Evolutionary conservation across 495 filamentous ascomycete species (phyloP).

Genomic region (Bryoglossum gracile): DNA sequence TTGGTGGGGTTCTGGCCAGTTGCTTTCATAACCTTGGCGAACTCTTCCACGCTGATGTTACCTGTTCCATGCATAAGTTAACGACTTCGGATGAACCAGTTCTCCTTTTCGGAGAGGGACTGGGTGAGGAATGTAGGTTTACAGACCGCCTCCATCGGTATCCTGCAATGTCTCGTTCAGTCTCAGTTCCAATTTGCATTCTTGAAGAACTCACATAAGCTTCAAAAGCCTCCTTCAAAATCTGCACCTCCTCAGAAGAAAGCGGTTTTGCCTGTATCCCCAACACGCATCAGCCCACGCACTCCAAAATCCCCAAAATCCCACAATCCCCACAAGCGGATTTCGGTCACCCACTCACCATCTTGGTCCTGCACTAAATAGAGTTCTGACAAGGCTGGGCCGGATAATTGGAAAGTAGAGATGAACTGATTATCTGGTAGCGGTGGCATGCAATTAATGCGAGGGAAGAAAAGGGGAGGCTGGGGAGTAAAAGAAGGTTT

Average conservation of each 20-base stretch:
- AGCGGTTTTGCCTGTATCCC: slow-evolving; percentile 22
- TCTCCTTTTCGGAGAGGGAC: too few relatives aligned
- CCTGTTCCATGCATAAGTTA: slow-evolving; percentile 23
- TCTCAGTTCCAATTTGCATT: not conserved
- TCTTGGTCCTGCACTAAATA: too few relatives aligned
- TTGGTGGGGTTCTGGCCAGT: slow-evolving; percentile 26
- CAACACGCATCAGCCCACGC: not conserved
- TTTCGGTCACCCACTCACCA: not conserved
- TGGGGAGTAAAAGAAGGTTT: not conserved
- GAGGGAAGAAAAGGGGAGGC: not conserved
- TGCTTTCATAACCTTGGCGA: slow-evolving; percentile 31
- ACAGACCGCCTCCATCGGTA: slow-evolving; percentile 30
- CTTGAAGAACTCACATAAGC: slow-evolving; percentile 26
- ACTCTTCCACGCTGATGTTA: slow-evolving; percentile 31
- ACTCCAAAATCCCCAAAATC: not conserved
- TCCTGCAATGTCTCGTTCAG: slow-evolving; percentile 18
- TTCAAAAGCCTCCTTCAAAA: slow-evolving; percentile 32
- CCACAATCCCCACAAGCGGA: not conserved
- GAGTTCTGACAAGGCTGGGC: too few relatives aligned
- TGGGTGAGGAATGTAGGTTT: too few relatives aligned
- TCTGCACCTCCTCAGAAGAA: slow-evolving; percentile 29
- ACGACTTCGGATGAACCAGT: too few relatives aligned
- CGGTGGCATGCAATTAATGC: not conserved
- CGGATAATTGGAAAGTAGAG: not conserved
- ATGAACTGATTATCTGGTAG: not conserved